These are phyloP conservation scores for Penicillium desertorum DNA, from an alignment of 495 filamentous ascomycete genomes.

Conservation along the genomic window DNA sequence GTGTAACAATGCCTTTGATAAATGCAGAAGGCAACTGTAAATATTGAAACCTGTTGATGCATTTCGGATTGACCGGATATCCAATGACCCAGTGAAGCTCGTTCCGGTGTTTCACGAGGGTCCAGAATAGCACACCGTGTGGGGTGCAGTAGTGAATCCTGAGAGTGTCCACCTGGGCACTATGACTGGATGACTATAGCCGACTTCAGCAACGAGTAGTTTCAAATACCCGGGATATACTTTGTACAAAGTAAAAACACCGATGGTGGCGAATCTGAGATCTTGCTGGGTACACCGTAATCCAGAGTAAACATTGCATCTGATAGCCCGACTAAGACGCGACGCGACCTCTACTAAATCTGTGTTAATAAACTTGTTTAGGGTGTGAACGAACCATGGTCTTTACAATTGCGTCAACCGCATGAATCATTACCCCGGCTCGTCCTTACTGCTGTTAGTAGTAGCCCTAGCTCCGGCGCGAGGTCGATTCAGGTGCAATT, in stretches of 20 bases:
- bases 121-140: constrained; percentile 26
- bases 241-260: constrained; percentile 5
- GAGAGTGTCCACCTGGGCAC: constrained; percentile 4
- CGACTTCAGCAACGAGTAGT: constrained; percentile 23
- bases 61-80: constrained; percentile 6
- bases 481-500: neutral
- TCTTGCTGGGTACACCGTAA: neutral
- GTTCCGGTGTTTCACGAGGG: constrained; percentile 20
- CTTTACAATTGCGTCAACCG: neutral
- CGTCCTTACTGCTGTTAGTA: neutral
- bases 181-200: constrained; percentile 15
- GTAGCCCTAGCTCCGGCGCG: neutral
- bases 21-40: neutral
- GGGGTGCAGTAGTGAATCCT: constrained; percentile 22
- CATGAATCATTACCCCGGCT: neutral
- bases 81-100: neutral
- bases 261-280: constrained; percentile 22
- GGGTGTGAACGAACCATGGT: neutral
- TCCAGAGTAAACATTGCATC: neutral
- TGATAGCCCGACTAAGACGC: constrained; percentile 7
- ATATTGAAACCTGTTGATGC: neutral
- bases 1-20: neutral
- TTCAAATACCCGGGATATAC: constrained; percentile 15
- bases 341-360: neutral
- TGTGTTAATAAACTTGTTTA: neutral